These are phyloP conservation scores for Penicillium malachiteum DNA, from an alignment of 495 filamentous ascomycete species.

Conservation along the genomic window DNA sequence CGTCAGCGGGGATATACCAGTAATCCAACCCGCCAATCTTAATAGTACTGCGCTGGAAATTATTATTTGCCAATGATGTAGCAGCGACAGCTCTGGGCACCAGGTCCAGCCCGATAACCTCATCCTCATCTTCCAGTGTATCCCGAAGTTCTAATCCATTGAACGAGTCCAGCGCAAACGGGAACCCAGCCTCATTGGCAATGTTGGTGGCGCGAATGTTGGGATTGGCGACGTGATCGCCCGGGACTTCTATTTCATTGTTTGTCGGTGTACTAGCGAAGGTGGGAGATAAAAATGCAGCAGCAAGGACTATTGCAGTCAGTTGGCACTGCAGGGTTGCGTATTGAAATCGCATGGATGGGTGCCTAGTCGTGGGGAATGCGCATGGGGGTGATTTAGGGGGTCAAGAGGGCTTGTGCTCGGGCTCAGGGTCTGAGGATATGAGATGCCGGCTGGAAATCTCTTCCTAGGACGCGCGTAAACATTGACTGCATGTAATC, in stretches of 20 bases:
- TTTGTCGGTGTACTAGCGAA: slow-evolving; percentile 54
- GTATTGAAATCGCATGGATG: slow-evolving; percentile 58
- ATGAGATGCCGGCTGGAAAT: slow-evolving; percentile 13
- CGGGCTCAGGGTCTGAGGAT: slow-evolving; percentile 5
- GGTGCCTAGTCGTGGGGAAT: slow-evolving; percentile 5
- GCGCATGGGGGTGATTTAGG: slow-evolving; percentile 14
- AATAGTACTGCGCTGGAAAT: slow-evolving; percentile 53
- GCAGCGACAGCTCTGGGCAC: slow-evolving; percentile 49
- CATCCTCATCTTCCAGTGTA: slow-evolving; percentile 22
- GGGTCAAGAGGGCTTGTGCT: background rate
- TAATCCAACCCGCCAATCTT: slow-evolving; percentile 55
- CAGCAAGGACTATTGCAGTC: slow-evolving; percentile 60
- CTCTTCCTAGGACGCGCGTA: slow-evolving; percentile 10
- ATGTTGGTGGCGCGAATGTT: slow-evolving; percentile 40
- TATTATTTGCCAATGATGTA: slow-evolving; percentile 62
- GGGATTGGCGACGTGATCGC: slow-evolving; percentile 36
- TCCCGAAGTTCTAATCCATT: slow-evolving; percentile 35
- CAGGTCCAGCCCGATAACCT: slow-evolving; percentile 55
- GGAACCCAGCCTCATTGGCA: slow-evolving; percentile 22
- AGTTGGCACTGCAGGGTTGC: slow-evolving; percentile 68
- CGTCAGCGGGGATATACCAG: slow-evolving; percentile 52
- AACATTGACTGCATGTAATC: slow-evolving; percentile 17
- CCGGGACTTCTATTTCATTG: slow-evolving; percentile 51
- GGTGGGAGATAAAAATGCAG: slow-evolving; percentile 43
- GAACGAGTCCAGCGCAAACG: slow-evolving; percentile 32